Base-by-base conservation (phyloP, 768 basidiomycete species). In the Rhodotorula kratochvilovae region DNA sequence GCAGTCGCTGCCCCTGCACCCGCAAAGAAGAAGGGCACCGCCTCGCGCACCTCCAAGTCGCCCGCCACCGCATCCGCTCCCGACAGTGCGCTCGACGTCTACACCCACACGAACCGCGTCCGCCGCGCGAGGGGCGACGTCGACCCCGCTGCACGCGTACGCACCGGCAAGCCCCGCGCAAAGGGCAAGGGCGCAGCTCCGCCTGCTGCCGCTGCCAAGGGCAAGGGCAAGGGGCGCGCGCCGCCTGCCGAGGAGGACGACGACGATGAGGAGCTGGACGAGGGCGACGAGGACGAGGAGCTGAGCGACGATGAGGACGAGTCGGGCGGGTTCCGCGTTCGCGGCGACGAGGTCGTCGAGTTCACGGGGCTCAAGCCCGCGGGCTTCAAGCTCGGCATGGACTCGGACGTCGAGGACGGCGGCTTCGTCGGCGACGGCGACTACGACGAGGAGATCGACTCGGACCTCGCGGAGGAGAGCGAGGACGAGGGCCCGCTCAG, bases 401-500 rank as follows among this genome's bases (percentile, higher is more conserved):
- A 57, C 66, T 70, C 66, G 48, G 63, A 68, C 39, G 68, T 61
- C 4, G 76, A 77, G 31, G 81, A 78, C 25, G 80, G 79, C 21
- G 71, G 77, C 13, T 80, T 77, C 21, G 72, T 77, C 57, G 68
- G 81, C 5, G 73, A 83, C 45, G 86, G 85, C 70, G 86, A 81
- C 1, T 89, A 93, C 72, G 91, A 93, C 77, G 90, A 92, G 77
- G 90, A 92, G 70, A 85, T 92, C 56, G 89, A 91, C 70, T 89
- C 87, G 72, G 92, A 93, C 76, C 87, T 84, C 71, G 91, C 90
- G 13, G 58, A 59, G 25, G 3, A 76, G 71, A 71, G 89, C 90
- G 78, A 91, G 45, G 87, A 87, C 67, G 90, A 92, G 48, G 48
- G 48, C 25, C 48, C 48, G 48, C 48, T 50, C 48, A 25, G 23